A percentile compares a stretch with the other conserved stretches of the same genome.
Evolutionary conservation across 2,329 filamentous ascomycete genomes (phyloP).

Genomic region (Pleoardoris graminearum): DNA sequence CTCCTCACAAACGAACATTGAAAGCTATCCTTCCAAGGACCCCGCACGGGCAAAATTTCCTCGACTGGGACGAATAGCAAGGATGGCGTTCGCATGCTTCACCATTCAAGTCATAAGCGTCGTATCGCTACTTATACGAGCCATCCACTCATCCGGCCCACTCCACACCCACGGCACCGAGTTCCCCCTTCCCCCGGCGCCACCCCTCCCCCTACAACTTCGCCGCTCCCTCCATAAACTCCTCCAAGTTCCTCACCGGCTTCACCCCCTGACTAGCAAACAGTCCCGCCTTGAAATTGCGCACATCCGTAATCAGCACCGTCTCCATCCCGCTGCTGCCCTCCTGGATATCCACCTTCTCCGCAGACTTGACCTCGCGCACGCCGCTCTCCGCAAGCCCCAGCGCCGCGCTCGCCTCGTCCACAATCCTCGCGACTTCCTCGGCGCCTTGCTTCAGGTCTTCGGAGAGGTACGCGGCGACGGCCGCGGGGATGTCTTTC

Average conservation of each 20-base stretch:
- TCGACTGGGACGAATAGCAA: too few species aligned
- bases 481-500: conserved; percentile 53
- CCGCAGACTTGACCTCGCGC: conserved; percentile 49
- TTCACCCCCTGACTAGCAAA: conserved; percentile 71
- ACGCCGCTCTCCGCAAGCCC: conserved; percentile 38
- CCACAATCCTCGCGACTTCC: conserved; percentile 53
- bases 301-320: conserved; percentile 73
- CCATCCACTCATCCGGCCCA: neutral
- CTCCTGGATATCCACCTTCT: conserved; percentile 27
- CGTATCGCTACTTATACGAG: too few species aligned
- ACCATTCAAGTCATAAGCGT: too few species aligned
- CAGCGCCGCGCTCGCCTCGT: conserved; percentile 55
- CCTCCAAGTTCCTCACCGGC: conserved; percentile 73
- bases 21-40: too few species aligned
- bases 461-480: conserved; percentile 54
- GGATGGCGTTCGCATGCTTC: too few species aligned
- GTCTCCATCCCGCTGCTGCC: conserved; percentile 44
- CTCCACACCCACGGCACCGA: neutral
- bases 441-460: conserved; percentile 54
- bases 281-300: conserved; percentile 77
- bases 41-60: too few species aligned
- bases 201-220: conserved; percentile 63
- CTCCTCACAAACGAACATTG: too few species aligned
- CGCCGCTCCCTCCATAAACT: conserved; percentile 82
- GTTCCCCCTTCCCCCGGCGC: too few species aligned